Evolutionary conservation across 257 asterid genomes (phyloP).

Genomic region (Catharanthus roseus): DNA sequence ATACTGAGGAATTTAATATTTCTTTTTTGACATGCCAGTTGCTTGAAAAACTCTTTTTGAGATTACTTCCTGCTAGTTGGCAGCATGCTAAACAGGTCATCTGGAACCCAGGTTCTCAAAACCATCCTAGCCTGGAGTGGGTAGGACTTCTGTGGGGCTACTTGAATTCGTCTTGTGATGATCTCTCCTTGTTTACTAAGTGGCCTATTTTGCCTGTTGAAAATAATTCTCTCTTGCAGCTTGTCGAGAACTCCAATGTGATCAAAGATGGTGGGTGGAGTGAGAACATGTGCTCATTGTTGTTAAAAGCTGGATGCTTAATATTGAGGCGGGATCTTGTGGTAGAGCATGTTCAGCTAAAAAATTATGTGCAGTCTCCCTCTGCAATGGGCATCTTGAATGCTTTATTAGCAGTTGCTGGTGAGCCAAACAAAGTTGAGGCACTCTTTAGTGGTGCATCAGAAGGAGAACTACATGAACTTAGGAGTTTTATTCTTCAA

Average conservation of each 20-base stretch:
- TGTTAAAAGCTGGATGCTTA: conserved; percentile 74
- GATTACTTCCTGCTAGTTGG: conserved; percentile 86
- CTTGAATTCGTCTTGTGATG: conserved; percentile 69
- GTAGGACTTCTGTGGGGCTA: conserved; percentile 73
- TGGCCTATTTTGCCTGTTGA: conserved; percentile 97
- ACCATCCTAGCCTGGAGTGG: conserved; percentile 87
- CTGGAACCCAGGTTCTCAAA: conserved; percentile 68
- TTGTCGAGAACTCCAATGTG: conserved; percentile 75
- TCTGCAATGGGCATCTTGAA: conserved; percentile 73
- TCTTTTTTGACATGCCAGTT: conserved; percentile 63
- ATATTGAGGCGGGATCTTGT: conserved; percentile 66
- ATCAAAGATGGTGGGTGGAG: conserved; percentile 95
- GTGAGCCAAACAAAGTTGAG: conserved; percentile 49
- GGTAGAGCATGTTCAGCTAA: conserved; percentile 64
- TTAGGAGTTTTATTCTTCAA: conserved; percentile 88
- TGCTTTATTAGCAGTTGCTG: conserved; percentile 61
- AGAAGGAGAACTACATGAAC: conserved; percentile 81
- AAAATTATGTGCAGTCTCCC: conserved; percentile 70
- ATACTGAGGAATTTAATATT: conserved; percentile 60
- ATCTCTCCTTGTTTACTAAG: conserved; percentile 72
- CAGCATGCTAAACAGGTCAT: conserved; percentile 59
- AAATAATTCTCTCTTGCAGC: conserved; percentile 60
- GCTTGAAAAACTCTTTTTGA: conserved; percentile 65
- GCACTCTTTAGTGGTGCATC: conserved; percentile 58
- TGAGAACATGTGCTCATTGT: conserved; percentile 71